Conservation (phyloP, 257 asterid genomes). For the Solanum medicagineum region DNA sequence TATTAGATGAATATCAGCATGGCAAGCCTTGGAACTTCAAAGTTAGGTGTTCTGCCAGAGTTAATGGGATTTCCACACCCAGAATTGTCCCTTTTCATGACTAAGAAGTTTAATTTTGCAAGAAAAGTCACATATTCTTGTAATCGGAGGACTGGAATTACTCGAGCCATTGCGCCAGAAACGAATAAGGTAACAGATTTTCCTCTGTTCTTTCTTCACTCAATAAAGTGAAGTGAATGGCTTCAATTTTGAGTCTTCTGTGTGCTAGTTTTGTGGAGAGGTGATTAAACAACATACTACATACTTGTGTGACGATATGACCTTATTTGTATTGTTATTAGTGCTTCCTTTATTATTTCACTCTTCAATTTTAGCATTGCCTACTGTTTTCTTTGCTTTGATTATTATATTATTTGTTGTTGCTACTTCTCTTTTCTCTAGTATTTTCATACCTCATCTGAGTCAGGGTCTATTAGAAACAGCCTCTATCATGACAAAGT, state of each 20-base stretch:
- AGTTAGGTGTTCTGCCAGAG: slow-evolving; percentile 1
- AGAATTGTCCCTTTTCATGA: neutral
- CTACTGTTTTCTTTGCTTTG: neutral
- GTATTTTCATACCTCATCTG: neutral
- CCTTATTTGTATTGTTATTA: neutral
- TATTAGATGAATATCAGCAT: neutral
- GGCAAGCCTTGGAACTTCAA: slow-evolving; percentile 9
- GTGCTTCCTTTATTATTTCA: neutral
- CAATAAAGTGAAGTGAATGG: neutral
- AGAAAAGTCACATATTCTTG: neutral
- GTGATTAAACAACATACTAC: neutral
- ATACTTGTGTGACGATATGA: neutral
- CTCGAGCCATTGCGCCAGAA: slow-evolving; percentile 2
- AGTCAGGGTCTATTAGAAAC: neutral
- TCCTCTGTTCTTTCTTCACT: neutral
- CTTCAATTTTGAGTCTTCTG: neutral
- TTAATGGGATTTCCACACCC: neutral
- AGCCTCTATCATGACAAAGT: neutral
- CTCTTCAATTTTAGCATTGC: neutral
- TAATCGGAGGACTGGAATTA: neutral
- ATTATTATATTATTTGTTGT: neutral
- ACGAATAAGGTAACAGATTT: neutral
- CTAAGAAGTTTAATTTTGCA: neutral
- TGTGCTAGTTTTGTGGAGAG: neutral
- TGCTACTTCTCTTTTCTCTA: neutral